Evolutionary conservation across 176 grass and related monocot species (phyloP), one percentile per base, ranked within the genome.

Genomic region (Oryza meridionalis): DNA sequence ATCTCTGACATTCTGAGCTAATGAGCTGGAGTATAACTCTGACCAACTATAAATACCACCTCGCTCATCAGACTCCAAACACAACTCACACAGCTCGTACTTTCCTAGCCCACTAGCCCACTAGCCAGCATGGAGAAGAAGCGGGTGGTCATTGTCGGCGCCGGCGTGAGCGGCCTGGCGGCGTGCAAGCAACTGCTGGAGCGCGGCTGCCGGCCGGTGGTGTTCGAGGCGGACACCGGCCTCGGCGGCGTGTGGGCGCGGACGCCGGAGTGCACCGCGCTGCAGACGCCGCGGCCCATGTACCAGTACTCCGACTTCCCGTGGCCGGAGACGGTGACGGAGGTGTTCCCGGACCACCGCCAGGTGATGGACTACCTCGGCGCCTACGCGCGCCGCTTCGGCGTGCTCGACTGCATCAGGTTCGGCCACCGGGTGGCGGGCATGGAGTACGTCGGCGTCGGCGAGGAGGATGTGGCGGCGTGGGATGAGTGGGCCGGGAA

Each of bases 281-380:
- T 94, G 38, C 92, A 94, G 82, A 51, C 92, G 8, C 81, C 90
- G 14, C 51, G 50, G 4, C 16, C 37, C 2, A 59, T 55, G 26
- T 94, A 88, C 81, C 73, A 68, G 74, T 94, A 86, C 87, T 77
- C 85, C 2, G 92, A 94, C 78, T 92, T 94, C 64, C 90, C 92
- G 3, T 94, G 90, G 92, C 92, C 90, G 8, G 7, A 82, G 11
- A 17, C 29, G 5, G 78, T 32, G 78, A 92, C 22, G 6, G 33
- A 86, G 25, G 6, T 69, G 1, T 90, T 78, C 55, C 91, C 89
- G 0, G 42, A 70, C 78, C 84, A 84, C 43, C 11, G 2, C 2
- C 81, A 86, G 84, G 84, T 97, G 40, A n/a, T 37, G 65, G 87
- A 87, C 21, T 97, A 97, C 81, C 64, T 97, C 1, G 9, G 11